Base-by-base conservation (phyloP, 1,284 basidiomycete genomes). In the Psilocybe mexicana region DNA sequence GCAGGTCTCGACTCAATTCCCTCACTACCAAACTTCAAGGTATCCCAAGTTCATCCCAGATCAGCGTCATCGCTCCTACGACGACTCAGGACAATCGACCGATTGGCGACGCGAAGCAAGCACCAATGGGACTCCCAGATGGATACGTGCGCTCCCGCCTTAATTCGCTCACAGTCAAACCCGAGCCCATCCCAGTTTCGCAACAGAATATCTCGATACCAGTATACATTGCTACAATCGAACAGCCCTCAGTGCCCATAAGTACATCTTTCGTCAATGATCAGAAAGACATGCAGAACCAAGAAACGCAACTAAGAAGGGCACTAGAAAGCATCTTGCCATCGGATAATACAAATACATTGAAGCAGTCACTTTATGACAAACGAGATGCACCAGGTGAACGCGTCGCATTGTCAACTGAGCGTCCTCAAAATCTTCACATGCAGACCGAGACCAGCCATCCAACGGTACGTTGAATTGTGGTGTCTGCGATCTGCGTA, bases 1-100 rank as follows among this genome's bases (percentile, higher is more conserved):
- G 46, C 30, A 33, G 46, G 25, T 48, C 46, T 8, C 46, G 46
- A 18, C 46, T 48, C 14, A 48, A 48, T 48, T 48, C 46, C 28
- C n/a, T 48, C 28, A 18, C 46, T 2, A 26, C 3, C 10, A 48
- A 48, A 23, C 28, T 18, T 23, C 30, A 35, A n/a, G 6, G 0
- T 6, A 5, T 35, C 4, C 28, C 46, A 14, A 23, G 46, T 23
- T 30, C 36, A 40, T 23, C n/a, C 11, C 35, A 14, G 11, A 25
- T 14, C 24, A 51, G 3, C 14, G 7, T 35, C 23, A 8, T 26
- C 18, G 8, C 49, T 8, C 18, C 36, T 23, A 8, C 35, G 12
- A n/a, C 11, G 14, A 40, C 38, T 4, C 38, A 40, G n/a, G 38
- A 40, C n/a, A 40, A 12, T 14, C 6, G 4, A 40, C 11, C n/a